A percentile compares a stretch with the other conserved stretches of the same genome.
Evolutionary conservation across 2,329 filamentous ascomycete genomes (phyloP).

Genomic region (Plectosphaerella plurivora): DNA sequence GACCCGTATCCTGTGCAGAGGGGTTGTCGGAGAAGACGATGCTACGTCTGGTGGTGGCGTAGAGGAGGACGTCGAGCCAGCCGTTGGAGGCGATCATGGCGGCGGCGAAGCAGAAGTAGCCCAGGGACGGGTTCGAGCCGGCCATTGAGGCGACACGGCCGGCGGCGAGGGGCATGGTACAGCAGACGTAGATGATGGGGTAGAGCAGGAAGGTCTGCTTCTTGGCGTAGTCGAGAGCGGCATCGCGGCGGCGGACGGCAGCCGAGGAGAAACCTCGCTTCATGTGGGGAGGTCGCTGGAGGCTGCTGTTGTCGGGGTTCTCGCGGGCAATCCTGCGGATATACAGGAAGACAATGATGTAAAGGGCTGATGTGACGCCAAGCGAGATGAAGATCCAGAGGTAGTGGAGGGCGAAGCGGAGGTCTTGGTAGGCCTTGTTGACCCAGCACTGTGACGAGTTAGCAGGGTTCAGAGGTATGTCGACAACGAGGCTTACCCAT

Average conservation of each 20-base stretch:
- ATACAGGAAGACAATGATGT: conserved; percentile 34
- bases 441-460: conserved; percentile 54
- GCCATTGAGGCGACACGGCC: conserved; percentile 62
- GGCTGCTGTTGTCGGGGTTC: conserved; percentile 14
- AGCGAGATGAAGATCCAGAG: conserved; percentile 55
- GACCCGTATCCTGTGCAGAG: conserved; percentile 38
- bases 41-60: conserved; percentile 45
- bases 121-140: conserved; percentile 42
- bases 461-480: not conserved
- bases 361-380: conserved; percentile 30
- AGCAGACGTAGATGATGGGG: conserved; percentile 64
- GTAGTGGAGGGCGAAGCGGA: conserved; percentile 60
- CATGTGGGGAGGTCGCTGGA: conserved; percentile 9
- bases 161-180: conserved; percentile 61
- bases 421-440: conserved; percentile 43
- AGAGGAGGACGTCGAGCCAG: conserved; percentile 50
- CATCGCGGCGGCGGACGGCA: not conserved
- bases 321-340: conserved; percentile 20
- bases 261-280: not conserved
- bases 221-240: conserved; percentile 18
- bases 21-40: conserved; percentile 42
- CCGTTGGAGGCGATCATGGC: conserved; percentile 54
- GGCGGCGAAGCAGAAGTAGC: conserved; percentile 56
- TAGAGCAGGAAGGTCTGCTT: conserved; percentile 61
- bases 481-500: conserved; percentile 41